Percentiles rank a stretch among this genome's conserved stretches.
These are phyloP conservation scores for Euphorbia lathyris DNA, from an alignment of 345 rosid genomes.

Conservation along the genomic window DNA sequence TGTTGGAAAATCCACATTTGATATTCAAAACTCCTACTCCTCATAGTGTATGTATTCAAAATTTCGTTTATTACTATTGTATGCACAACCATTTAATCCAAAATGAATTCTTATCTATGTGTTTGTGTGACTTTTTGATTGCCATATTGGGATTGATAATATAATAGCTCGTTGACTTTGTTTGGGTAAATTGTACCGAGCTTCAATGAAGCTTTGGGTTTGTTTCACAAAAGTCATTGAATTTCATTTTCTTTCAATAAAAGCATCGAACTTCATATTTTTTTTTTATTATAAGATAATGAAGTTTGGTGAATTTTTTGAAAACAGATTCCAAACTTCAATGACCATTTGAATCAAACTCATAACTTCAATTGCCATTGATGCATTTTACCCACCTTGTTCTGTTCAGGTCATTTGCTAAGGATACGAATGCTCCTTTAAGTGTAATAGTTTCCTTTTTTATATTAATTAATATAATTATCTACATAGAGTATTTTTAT, in stretches of 20 bases:
- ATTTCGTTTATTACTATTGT: neutral
- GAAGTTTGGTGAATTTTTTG: too few species aligned
- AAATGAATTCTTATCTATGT: neutral
- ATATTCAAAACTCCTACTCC: conserved; percentile 33
- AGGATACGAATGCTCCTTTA: neutral
- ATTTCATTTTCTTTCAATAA: too few species aligned
- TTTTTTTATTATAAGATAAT: too few species aligned
- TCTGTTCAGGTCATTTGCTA: neutral
- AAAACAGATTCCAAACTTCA: too few species aligned
- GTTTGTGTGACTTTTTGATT: neutral
- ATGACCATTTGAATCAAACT: too few species aligned
- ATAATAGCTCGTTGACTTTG: neutral
- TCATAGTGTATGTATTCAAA: conserved; percentile 42
- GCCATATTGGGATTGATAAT: neutral
- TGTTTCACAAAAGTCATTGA: too few species aligned
- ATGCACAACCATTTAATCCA: neutral
- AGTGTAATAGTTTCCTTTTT: neutral
- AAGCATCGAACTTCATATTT: too few species aligned
- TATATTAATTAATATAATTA: too few species aligned
- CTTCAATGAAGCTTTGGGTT: too few species aligned
- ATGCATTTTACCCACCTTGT: too few species aligned
- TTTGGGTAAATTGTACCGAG: neutral
- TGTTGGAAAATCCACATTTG: conserved; percentile 66
- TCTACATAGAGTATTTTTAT: neutral
- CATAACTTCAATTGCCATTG: too few species aligned